These are phyloP conservation scores for Paraglomus occultum DNA, from an alignment of 192 early-diverging fungal genomes.

Conservation along the genomic window DNA sequence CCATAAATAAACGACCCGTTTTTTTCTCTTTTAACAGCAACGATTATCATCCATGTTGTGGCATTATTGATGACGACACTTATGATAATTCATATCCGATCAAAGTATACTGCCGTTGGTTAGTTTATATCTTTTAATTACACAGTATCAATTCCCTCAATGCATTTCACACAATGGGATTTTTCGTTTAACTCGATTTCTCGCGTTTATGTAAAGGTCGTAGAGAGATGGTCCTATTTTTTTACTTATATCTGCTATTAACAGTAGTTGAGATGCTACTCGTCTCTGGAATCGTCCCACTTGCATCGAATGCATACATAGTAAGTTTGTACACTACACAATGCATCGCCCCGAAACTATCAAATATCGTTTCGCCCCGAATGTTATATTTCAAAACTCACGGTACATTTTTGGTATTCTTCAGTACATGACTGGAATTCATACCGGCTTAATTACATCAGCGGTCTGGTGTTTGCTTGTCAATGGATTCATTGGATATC, in stretches of 20 bases:
- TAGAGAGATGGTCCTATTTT: constrained; percentile 98
- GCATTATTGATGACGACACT: constrained; percentile 94
- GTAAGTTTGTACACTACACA: constrained; percentile 33
- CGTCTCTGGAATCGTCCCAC: constrained; percentile 91
- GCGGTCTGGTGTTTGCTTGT: constrained; percentile 92
- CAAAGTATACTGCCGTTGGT: constrained; percentile 99
- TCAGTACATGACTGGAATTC: constrained; percentile 81
- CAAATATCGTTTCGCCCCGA: neutral
- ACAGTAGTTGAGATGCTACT: constrained; percentile 87
- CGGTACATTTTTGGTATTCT: constrained; percentile 19
- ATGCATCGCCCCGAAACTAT: neutral
- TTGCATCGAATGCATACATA: constrained; percentile 70
- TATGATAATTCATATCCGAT: constrained; percentile 98
- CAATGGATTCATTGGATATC: constrained; percentile 95
- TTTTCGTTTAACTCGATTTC: neutral
- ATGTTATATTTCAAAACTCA: neutral
- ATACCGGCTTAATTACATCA: constrained; percentile 77
- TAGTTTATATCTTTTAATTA: constrained; percentile 29
- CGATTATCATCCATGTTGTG: constrained; percentile 90
- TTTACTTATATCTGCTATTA: constrained; percentile 90
- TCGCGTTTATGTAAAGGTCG: constrained; percentile 56
- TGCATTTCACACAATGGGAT: neutral
- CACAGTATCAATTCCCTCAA: neutral
- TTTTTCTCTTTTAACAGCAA: constrained; percentile 50
- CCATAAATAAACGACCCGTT: neutral